phyloP scores from a whole-genome alignment of 805 yeast species.

The Myxozyma neotropica region DNA sequence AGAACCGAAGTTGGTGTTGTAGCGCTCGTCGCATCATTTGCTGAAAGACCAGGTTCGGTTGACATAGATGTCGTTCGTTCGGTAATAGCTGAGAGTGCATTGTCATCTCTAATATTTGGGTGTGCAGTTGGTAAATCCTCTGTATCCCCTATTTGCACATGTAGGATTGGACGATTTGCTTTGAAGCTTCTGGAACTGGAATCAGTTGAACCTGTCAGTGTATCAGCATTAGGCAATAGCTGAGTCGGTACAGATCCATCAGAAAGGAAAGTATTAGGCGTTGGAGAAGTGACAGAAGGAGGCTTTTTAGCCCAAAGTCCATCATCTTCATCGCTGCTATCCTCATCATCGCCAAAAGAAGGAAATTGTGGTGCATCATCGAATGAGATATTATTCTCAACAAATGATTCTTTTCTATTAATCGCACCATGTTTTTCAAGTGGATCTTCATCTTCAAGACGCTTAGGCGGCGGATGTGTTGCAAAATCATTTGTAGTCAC shows the following conservation, averaged over 20 bases:
- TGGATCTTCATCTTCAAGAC: conserved; percentile 1
- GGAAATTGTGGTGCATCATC: conserved; percentile 68
- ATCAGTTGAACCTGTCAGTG: conserved; percentile 10
- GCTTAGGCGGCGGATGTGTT: neutral
- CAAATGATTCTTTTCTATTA: conserved; percentile 54
- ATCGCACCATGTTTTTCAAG: neutral
- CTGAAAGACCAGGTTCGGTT: neutral
- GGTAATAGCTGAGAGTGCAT: conserved; percentile 26
- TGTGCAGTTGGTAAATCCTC: neutral
- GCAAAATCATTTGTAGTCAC: neutral
- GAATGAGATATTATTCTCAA: conserved; percentile 72
- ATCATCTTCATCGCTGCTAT: conserved; percentile 47
- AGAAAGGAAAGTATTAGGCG: neutral
- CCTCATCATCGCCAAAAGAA: conserved; percentile 26
- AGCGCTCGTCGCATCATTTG: conserved; percentile 9
- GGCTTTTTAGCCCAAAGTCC: conserved; percentile 59
- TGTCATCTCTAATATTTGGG: neutral
- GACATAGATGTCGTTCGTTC: conserved; percentile 24
- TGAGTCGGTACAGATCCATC: conserved; percentile 13
- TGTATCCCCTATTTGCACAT: conserved; percentile 27
- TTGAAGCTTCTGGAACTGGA: conserved; percentile 14
- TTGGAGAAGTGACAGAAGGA: conserved; percentile 1
- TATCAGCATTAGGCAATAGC: conserved; percentile 5
- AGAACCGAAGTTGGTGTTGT: conserved; percentile 26
- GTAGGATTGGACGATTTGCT: conserved; percentile 28